These are phyloP conservation scores for Phytophthora agathidicida DNA, from an alignment of 352 stramenopile species.

Conservation along the genomic window DNA sequence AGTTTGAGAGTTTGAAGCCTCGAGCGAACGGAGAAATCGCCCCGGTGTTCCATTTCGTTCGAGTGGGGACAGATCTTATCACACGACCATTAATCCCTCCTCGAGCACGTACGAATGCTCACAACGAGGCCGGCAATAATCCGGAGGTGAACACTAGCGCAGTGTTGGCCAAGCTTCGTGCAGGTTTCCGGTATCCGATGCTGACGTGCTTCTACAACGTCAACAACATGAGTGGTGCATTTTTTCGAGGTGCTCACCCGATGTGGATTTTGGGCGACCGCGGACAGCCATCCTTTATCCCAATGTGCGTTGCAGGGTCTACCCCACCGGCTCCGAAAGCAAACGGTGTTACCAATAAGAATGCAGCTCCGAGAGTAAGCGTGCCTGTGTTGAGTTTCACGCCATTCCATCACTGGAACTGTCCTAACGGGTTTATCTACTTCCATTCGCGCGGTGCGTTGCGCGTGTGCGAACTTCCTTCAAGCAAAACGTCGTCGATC, in stretches of 20 bases:
- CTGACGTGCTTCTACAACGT: conserved; percentile 83
- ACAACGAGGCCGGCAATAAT: conserved; percentile 58
- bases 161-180: conserved; percentile 73
- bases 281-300: conserved; percentile 67
- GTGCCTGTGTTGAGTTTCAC: conserved; percentile 89
- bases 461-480: conserved; percentile 83
- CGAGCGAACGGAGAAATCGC: conserved; percentile 20
- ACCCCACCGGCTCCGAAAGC: conserved; percentile 17
- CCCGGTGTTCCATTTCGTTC: conserved; percentile 66
- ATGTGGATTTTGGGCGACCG: conserved; percentile 87
- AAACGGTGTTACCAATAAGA: conserved; percentile 26
- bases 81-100: conserved; percentile 73
- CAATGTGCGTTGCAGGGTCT: conserved; percentile 68
- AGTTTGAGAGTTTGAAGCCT: conserved; percentile 35
- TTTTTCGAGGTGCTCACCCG: conserved; percentile 84
- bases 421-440: conserved; percentile 88
- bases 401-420: conserved; percentile 90
- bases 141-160: conserved; percentile 70
- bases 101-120: conserved; percentile 52
- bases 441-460: conserved; percentile 84
- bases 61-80: conserved; percentile 74
- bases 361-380: conserved; percentile 45
- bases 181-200: conserved; percentile 88
- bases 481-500: conserved; percentile 73
- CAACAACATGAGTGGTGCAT: conserved; percentile 84